phyloP scores from a whole-genome alignment of 1,284 basidiomycete genomes.

The Ustilago hordei region DNA sequence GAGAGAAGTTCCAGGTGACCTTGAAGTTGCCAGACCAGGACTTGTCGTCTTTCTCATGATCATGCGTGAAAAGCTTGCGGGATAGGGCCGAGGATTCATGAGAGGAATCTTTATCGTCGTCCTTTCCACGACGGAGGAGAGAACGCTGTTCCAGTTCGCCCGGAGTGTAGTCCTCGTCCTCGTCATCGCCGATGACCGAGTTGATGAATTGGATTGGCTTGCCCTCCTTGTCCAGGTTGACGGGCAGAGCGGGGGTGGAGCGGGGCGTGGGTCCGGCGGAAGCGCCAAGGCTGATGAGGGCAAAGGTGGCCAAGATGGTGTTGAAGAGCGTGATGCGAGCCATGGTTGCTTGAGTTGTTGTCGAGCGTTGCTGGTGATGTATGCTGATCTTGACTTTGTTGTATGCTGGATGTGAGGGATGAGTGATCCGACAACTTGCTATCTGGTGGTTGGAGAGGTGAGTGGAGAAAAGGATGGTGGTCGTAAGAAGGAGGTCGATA shows the following conservation, averaged over 20 bases:
- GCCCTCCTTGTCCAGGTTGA: conserved; percentile 53
- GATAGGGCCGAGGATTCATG: conserved; percentile 6
- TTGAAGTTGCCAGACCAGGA: conserved; percentile 41
- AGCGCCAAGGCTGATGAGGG: conserved; percentile 23
- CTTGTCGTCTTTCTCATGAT: conserved; percentile 26
- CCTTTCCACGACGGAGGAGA: conserved; percentile 35
- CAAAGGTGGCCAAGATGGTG: conserved; percentile 27
- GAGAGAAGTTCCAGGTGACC: conserved; percentile 65
- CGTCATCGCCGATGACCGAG: conserved; percentile 53
- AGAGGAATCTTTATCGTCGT: conserved; percentile 43
- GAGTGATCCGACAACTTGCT: background rate
- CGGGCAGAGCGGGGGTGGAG: background rate
- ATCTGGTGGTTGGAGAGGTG: conserved; percentile 1
- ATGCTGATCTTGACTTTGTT: too few relatives aligned
- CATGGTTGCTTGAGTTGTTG: background rate
- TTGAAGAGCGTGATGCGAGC: conserved; percentile 22
- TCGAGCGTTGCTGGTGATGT: background rate
- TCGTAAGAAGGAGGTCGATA: background rate
- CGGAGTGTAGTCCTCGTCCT: conserved; percentile 51
- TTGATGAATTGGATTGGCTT: conserved; percentile 55
- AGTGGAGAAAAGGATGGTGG: conserved; percentile 13
- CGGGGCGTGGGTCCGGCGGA: conserved; percentile 1
- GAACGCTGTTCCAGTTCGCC: conserved; percentile 44
- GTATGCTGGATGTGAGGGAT: background rate
- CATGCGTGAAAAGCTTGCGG: conserved; percentile 39